Conservation (phyloP, 2,329 filamentous ascomycete genomes). For the Atkinsonella texensis region DNA sequence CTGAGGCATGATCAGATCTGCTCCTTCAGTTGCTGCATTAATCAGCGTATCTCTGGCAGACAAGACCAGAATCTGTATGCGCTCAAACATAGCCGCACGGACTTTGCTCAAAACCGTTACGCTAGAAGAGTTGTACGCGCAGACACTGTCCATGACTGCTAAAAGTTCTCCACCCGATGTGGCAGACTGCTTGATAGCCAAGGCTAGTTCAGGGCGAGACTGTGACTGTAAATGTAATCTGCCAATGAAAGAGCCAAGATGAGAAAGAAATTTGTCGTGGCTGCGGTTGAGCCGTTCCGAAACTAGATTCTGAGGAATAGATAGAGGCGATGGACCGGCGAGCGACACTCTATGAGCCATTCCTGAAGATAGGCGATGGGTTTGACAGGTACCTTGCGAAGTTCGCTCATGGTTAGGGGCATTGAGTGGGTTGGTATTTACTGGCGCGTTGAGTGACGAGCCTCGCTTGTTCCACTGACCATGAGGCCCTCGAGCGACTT, state of each 20-base stretch:
- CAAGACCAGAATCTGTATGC: constrained; percentile 67
- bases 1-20: constrained; percentile 69
- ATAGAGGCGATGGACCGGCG: constrained; percentile 51
- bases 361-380: constrained; percentile 38
- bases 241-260: constrained; percentile 87
- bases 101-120: constrained; percentile 55
- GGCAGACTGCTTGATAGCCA: constrained; percentile 74
- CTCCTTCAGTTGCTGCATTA: constrained; percentile 54
- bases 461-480: constrained; percentile 32
- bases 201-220: constrained; percentile 69
- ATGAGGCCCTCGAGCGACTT: constrained; percentile 22
- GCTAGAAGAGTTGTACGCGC: constrained; percentile 60
- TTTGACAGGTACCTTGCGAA: constrained; percentile 24
- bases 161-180: constrained; percentile 70
- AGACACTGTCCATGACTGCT: constrained; percentile 69
- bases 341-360: constrained; percentile 68
- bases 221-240: constrained; percentile 83
- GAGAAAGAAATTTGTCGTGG: constrained; percentile 81
- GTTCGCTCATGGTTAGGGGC: constrained; percentile 20
- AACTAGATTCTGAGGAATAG: constrained; percentile 59
- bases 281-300: constrained; percentile 69
- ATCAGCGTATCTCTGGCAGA: constrained; percentile 71
- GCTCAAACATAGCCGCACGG: constrained; percentile 65
- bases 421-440: constrained; percentile 15
- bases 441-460: constrained; percentile 30